These are phyloP conservation scores for Macrocystidia cucumis DNA, from an alignment of 1,284 basidiomycete genomes.

Conservation along the genomic window DNA sequence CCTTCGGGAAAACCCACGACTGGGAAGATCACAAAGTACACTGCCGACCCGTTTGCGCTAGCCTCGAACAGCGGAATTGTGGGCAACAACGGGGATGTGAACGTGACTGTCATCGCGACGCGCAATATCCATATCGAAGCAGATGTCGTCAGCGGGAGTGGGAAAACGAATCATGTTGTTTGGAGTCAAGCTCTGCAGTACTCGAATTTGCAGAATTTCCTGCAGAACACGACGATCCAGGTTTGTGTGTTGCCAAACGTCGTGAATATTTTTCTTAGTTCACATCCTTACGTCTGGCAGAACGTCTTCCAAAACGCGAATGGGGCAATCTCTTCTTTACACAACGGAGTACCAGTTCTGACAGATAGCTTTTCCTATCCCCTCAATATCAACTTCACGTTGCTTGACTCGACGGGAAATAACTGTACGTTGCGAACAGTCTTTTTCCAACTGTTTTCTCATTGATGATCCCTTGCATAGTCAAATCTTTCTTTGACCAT, in stretches of 20 bases:
- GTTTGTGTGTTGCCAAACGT: conserved; percentile 21
- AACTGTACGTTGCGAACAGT: conserved; percentile 38
- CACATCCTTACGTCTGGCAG: conserved; percentile 24
- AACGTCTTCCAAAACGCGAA: conserved; percentile 54
- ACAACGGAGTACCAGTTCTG: conserved; percentile 48
- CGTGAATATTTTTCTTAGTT: background rate
- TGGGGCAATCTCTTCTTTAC: conserved; percentile 48
- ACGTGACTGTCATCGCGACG: conserved; percentile 47
- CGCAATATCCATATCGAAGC: conserved; percentile 49
- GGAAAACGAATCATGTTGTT: conserved; percentile 40
- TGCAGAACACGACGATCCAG: conserved; percentile 41
- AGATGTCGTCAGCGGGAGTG: conserved; percentile 50
- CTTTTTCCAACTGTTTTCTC: conserved; percentile 1
- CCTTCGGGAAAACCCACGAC: conserved; percentile 55
- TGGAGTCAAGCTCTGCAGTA: conserved; percentile 48
- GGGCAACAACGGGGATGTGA: conserved; percentile 34
- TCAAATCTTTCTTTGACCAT: conserved; percentile 52
- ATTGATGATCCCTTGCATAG: conserved; percentile 22
- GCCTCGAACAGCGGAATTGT: conserved; percentile 40
- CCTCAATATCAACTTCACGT: conserved; percentile 50
- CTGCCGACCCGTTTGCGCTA: conserved; percentile 47
- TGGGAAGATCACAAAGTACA: conserved; percentile 54
- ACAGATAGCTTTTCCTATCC: conserved; percentile 60
- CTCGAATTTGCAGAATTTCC: conserved; percentile 46
- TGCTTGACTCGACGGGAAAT: conserved; percentile 32